Base-by-base conservation (phyloP, 345 rosid species). In the Camelina sativa region DNA sequence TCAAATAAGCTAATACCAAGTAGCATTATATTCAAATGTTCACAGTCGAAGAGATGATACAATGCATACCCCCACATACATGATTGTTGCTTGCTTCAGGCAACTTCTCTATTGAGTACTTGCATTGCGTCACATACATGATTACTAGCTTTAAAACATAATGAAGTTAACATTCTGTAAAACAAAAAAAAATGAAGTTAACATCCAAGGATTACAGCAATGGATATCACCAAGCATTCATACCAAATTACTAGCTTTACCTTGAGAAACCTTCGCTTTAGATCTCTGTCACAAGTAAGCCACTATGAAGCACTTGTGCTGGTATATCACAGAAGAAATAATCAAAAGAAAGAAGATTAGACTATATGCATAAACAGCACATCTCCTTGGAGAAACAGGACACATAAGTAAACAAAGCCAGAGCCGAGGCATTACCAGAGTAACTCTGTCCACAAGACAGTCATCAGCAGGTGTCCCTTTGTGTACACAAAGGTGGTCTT, bases 11-110 rank as follows among this genome's bases (percentile, higher is more conserved):
- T 3, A 22, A 40, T 22, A 62, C 22, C 15, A 22, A n/a, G 20
- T 47, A 47, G 34, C 44, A 13, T 3, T 23, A 41, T 13, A 41
- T 35, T 59, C 9, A 60, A 23, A 67, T 38, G n/a, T 32, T 17
- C 4, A 3, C 16, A 8, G 20, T 13, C 25, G 37, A 44, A 62
- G 71, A 8, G 17, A 38, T 61, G 48, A 19, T 37, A 51, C 4
- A 59, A 72, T 66, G 62, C 85, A 30, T 87, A 91, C 99, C 97
- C 86, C 97, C 97, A 69, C 99, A 25, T 3, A 25, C 28, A 25
- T 97, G 8, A 95, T 66, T 55, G 99, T 95, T 75, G 97, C 99
- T 95, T 75, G 97, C 99, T 83, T 95, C 99, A 10, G 99, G 98
- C 80, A 95, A 67, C 52, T 89, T 86, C 80, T 95, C 98, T 28